Base-by-base conservation (phyloP, 768 basidiomycete genomes). In the Candolleomyces aberdarensis region DNA sequence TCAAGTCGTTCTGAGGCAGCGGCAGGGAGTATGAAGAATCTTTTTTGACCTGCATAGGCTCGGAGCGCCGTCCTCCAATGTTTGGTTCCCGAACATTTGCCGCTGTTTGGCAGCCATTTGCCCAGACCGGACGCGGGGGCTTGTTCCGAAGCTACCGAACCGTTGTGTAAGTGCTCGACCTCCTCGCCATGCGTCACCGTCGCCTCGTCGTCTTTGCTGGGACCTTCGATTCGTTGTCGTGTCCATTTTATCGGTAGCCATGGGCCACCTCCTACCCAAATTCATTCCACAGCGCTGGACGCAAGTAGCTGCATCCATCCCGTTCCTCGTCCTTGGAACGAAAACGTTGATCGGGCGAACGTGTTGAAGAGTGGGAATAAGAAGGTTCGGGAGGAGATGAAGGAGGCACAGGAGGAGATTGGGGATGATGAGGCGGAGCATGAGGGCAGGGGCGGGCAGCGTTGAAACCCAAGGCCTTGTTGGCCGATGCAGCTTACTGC, bases 331-430 rank as follows among this genome's bases (percentile, higher is more conserved):
- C 1, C 98, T 98, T 73, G 97, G 97, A 5, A 76, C 78, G 52
- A 92, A 90, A 75, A 96, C 98, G 94, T 69, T 94, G 58, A 76
- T 87, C 70, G 96, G 71, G 96, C 86, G 3, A 76, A 85, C 56
- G 79, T 78, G 64, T 98, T 98, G 93, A 78, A 84, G 58, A 76
- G 77, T 0, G 94, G 91, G 6, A 87, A 77, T 57, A 88, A 85
- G 62, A 94, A 94, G 75, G 89, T 97, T 17, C 75, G 87, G 68
- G 96, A 98, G 72, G 97, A 98, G 75, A 92, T 98, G 89, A 83
- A 85, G 58, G 96, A 99, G 76, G 91, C 92, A n/a, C 89, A 90
- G 75, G 94, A 96, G 71, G 96, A 99, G 75, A 90, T 98, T 56
- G 88, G 93, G 66, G 91, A 85, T 3, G 91, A 94, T 62, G 89